Evolutionary conservation across 2,329 filamentous ascomycete genomes (phyloP).

Genomic region (Fusarium torulosum): DNA sequence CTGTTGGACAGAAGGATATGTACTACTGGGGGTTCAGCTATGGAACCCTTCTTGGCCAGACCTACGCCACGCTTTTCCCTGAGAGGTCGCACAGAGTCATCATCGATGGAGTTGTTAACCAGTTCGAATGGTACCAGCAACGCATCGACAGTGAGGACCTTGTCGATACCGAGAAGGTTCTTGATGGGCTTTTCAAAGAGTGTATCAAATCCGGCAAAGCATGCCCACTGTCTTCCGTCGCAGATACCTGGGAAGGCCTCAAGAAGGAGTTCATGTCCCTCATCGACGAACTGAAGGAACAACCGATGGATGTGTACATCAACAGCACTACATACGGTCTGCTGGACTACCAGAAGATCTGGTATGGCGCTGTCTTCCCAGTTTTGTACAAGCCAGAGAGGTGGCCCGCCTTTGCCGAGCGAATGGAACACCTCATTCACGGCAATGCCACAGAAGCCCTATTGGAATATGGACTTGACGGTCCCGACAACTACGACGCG

Average conservation of each 20-base stretch:
- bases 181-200: constrained; percentile 53
- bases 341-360: constrained; percentile 54
- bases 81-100: constrained; percentile 51
- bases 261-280: constrained; percentile 51
- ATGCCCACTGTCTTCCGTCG: constrained; percentile 58
- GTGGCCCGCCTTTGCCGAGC: constrained; percentile 55
- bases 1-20: constrained; percentile 50
- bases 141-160: constrained; percentile 46
- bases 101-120: constrained; percentile 54
- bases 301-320: constrained; percentile 59
- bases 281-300: constrained; percentile 51
- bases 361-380: constrained; percentile 55
- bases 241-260: constrained; percentile 53
- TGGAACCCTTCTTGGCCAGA: constrained; percentile 57
- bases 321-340: constrained; percentile 56
- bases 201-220: constrained; percentile 58
- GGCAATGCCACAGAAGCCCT: constrained; percentile 58
- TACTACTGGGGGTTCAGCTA: constrained; percentile 60
- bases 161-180: constrained; percentile 48
- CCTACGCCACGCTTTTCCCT: constrained; percentile 56
- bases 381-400: constrained; percentile 55
- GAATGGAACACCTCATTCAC: constrained; percentile 52
- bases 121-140: constrained; percentile 52
- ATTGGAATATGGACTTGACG: constrained; percentile 50
- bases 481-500: constrained; percentile 44